Percentiles rank a stretch among this genome's conserved stretches.
Evolutionary conservation across 371 early-diverging fungal species (phyloP).

Genomic region (Mortierella sp.): DNA sequence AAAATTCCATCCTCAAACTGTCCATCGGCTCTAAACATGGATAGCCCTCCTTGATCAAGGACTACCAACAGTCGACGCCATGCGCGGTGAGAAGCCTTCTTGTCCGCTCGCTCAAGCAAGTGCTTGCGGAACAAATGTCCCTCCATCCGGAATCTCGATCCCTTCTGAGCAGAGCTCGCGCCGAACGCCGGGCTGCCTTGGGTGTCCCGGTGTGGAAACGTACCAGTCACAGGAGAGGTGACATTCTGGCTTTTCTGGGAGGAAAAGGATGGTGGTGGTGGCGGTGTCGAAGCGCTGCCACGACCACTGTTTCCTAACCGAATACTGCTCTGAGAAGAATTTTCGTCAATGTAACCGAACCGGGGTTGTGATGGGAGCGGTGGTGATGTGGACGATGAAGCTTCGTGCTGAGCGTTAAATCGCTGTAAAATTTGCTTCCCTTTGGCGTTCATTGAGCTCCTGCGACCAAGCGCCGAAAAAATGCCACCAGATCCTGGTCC

Average conservation of each 20-base stretch:
- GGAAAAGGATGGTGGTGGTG: neutral
- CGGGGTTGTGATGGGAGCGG: neutral
- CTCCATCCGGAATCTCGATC: conserved; percentile 70
- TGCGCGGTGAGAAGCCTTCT: conserved; percentile 82
- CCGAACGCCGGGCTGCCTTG: conserved; percentile 2
- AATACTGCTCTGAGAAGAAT: neutral
- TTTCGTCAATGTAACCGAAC: neutral
- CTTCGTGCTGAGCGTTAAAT: conserved; percentile 10
- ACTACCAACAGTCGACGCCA: conserved; percentile 87
- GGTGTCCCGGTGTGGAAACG: conserved; percentile 10
- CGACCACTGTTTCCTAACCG: neutral
- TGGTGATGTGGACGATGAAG: conserved; percentile 2
- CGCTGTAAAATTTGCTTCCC: conserved; percentile 37
- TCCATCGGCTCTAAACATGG: conserved; percentile 79
- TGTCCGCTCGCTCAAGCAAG: conserved; percentile 76
- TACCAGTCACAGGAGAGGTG: conserved; percentile 16
- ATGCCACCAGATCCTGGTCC: neutral
- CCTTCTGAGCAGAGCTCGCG: conserved; percentile 23
- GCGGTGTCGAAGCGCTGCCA: neutral
- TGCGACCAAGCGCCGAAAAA: conserved; percentile 12
- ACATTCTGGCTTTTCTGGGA: neutral
- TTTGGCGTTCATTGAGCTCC: conserved; percentile 28
- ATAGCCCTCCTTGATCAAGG: conserved; percentile 73
- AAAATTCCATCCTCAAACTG: conserved; percentile 8
- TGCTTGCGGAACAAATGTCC: conserved; percentile 90